Evolutionary conservation across 176 grass and related monocot species (phyloP), one percentile per base, ranked within the genome.

Genomic region (Carex littledalei): DNA sequence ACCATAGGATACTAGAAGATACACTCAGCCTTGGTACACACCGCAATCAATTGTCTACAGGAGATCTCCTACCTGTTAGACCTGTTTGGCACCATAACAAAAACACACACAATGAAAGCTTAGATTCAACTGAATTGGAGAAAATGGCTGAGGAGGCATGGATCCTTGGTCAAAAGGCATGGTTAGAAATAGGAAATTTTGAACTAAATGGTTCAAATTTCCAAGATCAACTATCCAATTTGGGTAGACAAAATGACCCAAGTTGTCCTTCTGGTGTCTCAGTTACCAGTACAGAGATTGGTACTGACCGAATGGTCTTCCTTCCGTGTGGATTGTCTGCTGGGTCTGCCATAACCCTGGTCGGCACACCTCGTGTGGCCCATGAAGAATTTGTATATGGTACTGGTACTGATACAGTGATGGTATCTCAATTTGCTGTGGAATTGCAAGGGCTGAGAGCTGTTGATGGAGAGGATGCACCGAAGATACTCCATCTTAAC

Each of bases 381-480:
- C 93, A 95, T 85, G 80, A 84, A 88, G 95, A 95, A 83, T 95
- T 85, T 88, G 91, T 98, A 35, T 89, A 32, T 86, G 90, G 79
- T 60, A 85, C 88, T 77, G 89, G 83, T 88, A 86, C 18, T 76
- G 92, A 88, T 3, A 90, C 69, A 26, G 93, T 98, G 31, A 76
- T 90, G 81, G 91, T 98, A 3, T 98, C 96, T 3, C 96, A 95
- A 89, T 95, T 98, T 84, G 83, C 94, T 89, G 90, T 94, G 75
- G 96, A 98, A 86, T 84, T 98, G 41, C 93, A 98, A 89, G 93
- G 96, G 3, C 78, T 98, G 6, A 86, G 90, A 53, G 93, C 91
- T 0, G 96, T 98, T 0, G 93, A 98, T 24, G 91, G 91, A 0
- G 96, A 98, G 86, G 93, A 92, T 24, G 89, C 96, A 43, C 96